These are phyloP conservation scores for Boletus insuetus DNA, from an alignment of 768 basidiomycete species.

Conservation along the genomic window DNA sequence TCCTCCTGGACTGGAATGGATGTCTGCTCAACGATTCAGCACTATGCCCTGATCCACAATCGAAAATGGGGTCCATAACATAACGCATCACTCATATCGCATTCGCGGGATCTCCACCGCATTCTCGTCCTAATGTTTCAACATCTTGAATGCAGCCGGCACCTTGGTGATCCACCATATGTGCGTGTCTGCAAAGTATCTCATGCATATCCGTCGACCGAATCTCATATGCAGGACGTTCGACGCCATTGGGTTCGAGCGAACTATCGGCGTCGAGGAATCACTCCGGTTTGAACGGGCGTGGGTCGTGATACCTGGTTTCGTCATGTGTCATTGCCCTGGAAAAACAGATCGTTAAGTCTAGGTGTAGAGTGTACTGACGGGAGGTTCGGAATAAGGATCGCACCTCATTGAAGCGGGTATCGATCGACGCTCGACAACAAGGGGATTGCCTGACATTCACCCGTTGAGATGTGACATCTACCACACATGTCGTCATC, in stretches of 20 bases:
- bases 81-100: conserved; percentile 1
- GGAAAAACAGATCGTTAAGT: neutral
- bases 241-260: conserved; percentile 2
- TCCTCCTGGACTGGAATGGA: neutral
- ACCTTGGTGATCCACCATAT: conserved; percentile 14
- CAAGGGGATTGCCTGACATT: neutral
- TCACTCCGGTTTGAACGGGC: conserved; percentile 37
- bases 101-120: conserved; percentile 4
- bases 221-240: conserved; percentile 21
- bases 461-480: conserved; percentile 46
- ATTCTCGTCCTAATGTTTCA: conserved; percentile 4
- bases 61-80: too few relatives aligned
- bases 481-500: conserved; percentile 41
- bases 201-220: conserved; percentile 22
- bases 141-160: conserved; percentile 12
- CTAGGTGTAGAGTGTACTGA: neutral
- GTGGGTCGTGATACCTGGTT: conserved; percentile 34
- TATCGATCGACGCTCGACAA: neutral
- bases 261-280: conserved; percentile 31
- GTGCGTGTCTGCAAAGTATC: conserved; percentile 16
- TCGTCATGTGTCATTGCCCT: conserved; percentile 21
- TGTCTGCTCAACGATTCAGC: neutral
- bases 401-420: conserved; percentile 1
- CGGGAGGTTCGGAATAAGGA: conserved; percentile 8
- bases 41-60: too few relatives aligned